Evolutionary conservation across 1,284 basidiomycete species (phyloP).

Genomic region (Ustilago xerochloae): DNA sequence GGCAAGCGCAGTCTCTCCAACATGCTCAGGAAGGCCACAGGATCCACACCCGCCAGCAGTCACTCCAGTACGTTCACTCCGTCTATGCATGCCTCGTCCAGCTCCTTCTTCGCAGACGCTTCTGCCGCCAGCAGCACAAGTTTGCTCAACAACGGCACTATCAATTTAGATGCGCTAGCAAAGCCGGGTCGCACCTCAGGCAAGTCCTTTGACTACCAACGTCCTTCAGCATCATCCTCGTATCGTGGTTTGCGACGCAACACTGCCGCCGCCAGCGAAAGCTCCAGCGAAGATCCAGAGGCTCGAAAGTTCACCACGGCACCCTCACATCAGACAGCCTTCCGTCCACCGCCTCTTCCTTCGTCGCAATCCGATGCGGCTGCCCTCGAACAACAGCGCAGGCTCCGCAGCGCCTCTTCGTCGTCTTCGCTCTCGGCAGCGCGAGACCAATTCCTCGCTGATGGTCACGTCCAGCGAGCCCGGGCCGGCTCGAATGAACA

Average conservation of each 20-base stretch:
- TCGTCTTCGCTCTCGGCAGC: constrained; percentile 36
- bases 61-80: background rate
- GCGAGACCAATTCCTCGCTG: constrained; percentile 7
- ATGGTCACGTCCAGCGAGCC: constrained; percentile 5
- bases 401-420: constrained; percentile 32
- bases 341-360: constrained; percentile 2
- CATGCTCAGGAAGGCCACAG: constrained; percentile 53
- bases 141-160: constrained; percentile 13
- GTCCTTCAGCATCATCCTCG: constrained; percentile 13
- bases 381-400: constrained; percentile 12
- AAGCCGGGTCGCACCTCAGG: constrained; percentile 29
- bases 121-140: constrained; percentile 10
- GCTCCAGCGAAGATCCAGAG: constrained; percentile 24
- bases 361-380: constrained; percentile 16
- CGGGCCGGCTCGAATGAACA: constrained; percentile 45
- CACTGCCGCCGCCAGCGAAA: constrained; percentile 16
- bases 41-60: constrained; percentile 5
- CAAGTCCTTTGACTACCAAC: constrained; percentile 36
- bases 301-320: constrained; percentile 3
- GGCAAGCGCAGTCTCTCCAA: constrained; percentile 56
- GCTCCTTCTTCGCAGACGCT: constrained; percentile 23
- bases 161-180: constrained; percentile 33
- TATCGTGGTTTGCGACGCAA: constrained; percentile 16
- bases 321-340: background rate
- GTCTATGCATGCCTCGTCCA: constrained; percentile 17